Evolutionary conservation across 148 eudicot genomes (phyloP).

Genomic region (Diospyros kaki): DNA sequence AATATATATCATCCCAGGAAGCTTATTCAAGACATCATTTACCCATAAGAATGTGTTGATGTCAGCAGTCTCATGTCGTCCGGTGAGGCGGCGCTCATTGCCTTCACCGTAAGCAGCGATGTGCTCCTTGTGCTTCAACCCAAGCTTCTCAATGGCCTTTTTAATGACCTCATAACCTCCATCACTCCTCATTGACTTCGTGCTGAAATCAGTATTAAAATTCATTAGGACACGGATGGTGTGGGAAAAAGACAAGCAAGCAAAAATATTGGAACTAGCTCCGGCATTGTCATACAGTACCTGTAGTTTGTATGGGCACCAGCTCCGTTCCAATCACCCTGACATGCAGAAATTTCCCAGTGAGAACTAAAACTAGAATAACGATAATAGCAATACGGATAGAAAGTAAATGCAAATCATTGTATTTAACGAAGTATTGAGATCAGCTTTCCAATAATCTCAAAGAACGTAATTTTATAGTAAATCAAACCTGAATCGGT

Average conservation of each 20-base stretch:
- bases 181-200: slow-evolving; percentile 44
- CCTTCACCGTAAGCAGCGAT: slow-evolving; percentile 58
- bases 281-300: slow-evolving; percentile 6
- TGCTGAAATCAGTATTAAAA: slow-evolving; percentile 20
- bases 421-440: background rate
- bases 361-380: background rate
- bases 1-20: too few species aligned
- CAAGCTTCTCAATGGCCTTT: slow-evolving; percentile 53
- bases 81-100: slow-evolving; percentile 61
- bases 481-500: slow-evolving; percentile 35
- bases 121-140: slow-evolving; percentile 46
- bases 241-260: background rate
- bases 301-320: slow-evolving; percentile 55
- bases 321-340: slow-evolving; percentile 70
- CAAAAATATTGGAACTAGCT: background rate
- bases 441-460: background rate
- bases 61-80: slow-evolving; percentile 50
- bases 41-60: slow-evolving; percentile 54
- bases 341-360: background rate
- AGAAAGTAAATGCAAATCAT: background rate
- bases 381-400: background rate
- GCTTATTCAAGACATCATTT: background rate
- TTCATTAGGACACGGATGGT: background rate
- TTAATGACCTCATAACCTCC: slow-evolving; percentile 46
- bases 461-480: background rate